These are phyloP conservation scores for Immersiporthe knoxdaviesiana DNA, from an alignment of 2,329 filamentous ascomycete species.

Conservation along the genomic window DNA sequence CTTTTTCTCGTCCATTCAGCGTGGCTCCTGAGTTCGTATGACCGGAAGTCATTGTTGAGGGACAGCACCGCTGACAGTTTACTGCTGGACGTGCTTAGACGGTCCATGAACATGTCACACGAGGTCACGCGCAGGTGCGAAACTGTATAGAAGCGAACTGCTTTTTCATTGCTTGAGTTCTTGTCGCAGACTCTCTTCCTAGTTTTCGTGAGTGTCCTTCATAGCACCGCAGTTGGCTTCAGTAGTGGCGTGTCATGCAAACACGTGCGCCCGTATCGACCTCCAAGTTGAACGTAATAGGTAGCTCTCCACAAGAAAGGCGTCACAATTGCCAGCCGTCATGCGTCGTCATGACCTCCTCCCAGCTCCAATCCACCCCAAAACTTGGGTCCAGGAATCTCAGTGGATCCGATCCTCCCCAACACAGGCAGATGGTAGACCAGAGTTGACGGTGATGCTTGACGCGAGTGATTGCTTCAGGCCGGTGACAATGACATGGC, in stretches of 20 bases:
- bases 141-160: slow-evolving; percentile 24
- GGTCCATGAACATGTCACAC: not conserved
- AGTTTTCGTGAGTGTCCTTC: slow-evolving; percentile 16
- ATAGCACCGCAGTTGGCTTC: slow-evolving; percentile 26
- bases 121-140: slow-evolving; percentile 2
- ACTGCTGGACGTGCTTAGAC: not conserved
- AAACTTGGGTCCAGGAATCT: slow-evolving; percentile 30
- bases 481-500: slow-evolving; percentile 29
- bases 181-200: slow-evolving; percentile 18
- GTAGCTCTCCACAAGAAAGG: slow-evolving; percentile 25
- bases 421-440: slow-evolving; percentile 29
- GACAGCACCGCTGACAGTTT: not conserved
- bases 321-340: slow-evolving; percentile 22
- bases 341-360: slow-evolving; percentile 23
- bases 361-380: slow-evolving; percentile 23
- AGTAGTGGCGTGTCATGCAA: slow-evolving; percentile 22
- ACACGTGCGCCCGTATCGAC: slow-evolving; percentile 24
- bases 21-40: not conserved
- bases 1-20: not conserved
- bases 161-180: slow-evolving; percentile 25
- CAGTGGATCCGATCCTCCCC: slow-evolving; percentile 31
- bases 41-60: not conserved
- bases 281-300: slow-evolving; percentile 24
- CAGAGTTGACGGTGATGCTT: slow-evolving; percentile 7
- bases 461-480: slow-evolving; percentile 26